A percentile compares a stretch with the other conserved stretches of the same genome.
phyloP scores from a whole-genome alignment of 2,329 filamentous ascomycete species.

The Penicillium paneum region DNA sequence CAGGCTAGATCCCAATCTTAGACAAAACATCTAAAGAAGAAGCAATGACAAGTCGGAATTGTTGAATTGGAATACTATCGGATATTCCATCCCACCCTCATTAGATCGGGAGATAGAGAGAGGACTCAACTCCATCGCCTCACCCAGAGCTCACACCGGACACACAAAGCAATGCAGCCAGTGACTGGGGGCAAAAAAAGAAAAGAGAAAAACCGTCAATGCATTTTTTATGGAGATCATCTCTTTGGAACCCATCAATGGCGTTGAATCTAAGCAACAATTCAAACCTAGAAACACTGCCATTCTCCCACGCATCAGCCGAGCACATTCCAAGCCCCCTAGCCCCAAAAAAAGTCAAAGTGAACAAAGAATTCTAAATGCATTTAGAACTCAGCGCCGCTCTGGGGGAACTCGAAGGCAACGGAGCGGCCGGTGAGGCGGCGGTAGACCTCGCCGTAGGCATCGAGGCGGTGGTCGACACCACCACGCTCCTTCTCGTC shows the following conservation, averaged over 20 bases:
- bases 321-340: conserved; percentile 22
- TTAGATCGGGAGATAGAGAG: conserved; percentile 21
- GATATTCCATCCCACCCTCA: conserved; percentile 29
- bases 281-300: conserved; percentile 28
- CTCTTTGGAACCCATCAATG: conserved; percentile 26
- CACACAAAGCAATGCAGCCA: conserved; percentile 21
- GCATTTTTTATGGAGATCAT: conserved; percentile 27
- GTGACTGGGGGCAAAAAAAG: conserved; percentile 24
- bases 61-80: conserved; percentile 29
- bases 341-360: conserved; percentile 23
- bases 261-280: conserved; percentile 28
- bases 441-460: conserved; percentile 99
- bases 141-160: conserved; percentile 17
- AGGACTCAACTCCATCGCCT: conserved; percentile 23
- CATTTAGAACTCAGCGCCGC: conserved; percentile 75
- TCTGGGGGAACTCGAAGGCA: conserved; percentile 97
- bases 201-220: conserved; percentile 29
- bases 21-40: conserved; percentile 5
- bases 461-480: conserved; percentile 99
- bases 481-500: conserved; percentile 99
- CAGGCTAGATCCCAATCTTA: background rate
- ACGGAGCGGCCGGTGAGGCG: conserved; percentile 94
- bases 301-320: conserved; percentile 26
- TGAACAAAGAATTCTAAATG: conserved; percentile 14
- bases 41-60: conserved; percentile 20